A percentile compares a stretch with the other conserved stretches of the same genome.
These are phyloP conservation scores for Hypomontagnella submonticulosa DNA, from an alignment of 495 filamentous ascomycete species.

Conservation along the genomic window DNA sequence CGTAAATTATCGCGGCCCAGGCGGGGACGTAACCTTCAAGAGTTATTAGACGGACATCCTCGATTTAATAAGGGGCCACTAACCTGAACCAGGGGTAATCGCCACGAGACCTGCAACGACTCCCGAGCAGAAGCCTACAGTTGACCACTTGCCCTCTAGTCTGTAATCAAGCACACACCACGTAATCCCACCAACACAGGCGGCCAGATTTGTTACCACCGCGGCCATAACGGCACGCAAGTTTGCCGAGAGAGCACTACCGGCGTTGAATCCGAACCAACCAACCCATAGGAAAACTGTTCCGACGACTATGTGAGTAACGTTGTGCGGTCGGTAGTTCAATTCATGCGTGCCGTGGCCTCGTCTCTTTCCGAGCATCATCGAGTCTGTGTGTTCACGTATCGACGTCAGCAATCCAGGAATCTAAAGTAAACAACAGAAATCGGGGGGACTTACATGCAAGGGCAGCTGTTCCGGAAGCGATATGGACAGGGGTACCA, in stretches of 20 bases:
- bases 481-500: conserved; percentile 95
- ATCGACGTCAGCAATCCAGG: conserved; percentile 15
- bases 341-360: conserved; percentile 89
- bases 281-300: conserved; percentile 99
- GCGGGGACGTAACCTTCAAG: conserved; percentile 79
- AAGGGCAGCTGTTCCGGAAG: conserved; percentile 88
- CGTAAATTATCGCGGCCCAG: conserved; percentile 93
- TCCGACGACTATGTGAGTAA: conserved; percentile 95
- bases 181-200: conserved; percentile 89
- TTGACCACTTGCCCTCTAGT: conserved; percentile 95
- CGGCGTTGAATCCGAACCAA: conserved; percentile 99
- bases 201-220: conserved; percentile 77
- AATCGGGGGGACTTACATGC: conserved; percentile 59
- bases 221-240: conserved; percentile 84
- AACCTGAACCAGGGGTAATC: conserved; percentile 86
- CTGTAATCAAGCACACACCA: conserved; percentile 97
- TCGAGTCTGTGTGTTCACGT: conserved; percentile 65
- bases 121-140: conserved; percentile 95
- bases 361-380: conserved; percentile 90
- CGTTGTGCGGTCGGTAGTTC: conserved; percentile 97
- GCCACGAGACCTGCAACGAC: conserved; percentile 92
- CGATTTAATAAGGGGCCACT: conserved; percentile 11
- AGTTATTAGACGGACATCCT: conserved; percentile 22
- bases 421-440: conserved; percentile 72
- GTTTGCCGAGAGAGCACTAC: conserved; percentile 89